Base-by-base conservation (phyloP, 129 eudicot species). In the Helianthus tuberosus region DNA sequence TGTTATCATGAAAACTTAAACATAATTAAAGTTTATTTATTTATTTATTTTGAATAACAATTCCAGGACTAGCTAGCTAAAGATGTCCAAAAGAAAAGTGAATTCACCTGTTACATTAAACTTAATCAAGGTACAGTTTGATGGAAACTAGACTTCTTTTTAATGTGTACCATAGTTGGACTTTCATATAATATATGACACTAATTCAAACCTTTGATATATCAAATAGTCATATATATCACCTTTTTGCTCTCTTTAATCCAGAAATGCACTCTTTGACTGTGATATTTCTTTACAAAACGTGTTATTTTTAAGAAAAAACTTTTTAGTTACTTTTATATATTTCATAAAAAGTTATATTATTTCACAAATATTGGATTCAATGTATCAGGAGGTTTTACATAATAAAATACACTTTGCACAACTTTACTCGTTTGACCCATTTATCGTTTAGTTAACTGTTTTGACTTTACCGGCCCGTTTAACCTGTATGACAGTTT, bases 81-180 rank as follows among this genome's bases (percentile, higher is more conserved):
- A 75, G 82, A 75, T 48, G 78, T 80, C 73, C 65, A 68, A 72
- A 81, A 75, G 13, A 27, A 79, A 78, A 84, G 74, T 85, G 75
- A 66, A 82, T 74, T 85, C 84, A 79, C 79, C 41, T 72, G 74
- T 58, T 61, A 29, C n/a, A 11, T 17, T 63, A 63, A 61, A 27
- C 47, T 74, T 73, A 72, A 27, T 43, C 81, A 49, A 58, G 75
- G 76, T 85, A 51, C 61, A 78, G 69, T 16, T 48, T 65, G 82
- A 43, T 55, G 68, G 68, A 78, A 62, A 69, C 29, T 36, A 74
- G 14, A 20, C 71, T 59, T 52, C 68, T 57, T 60, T 57, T 66
- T 72, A 58, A 46, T 62, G 66, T 75, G 78, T 74, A 71, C 69
- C 71, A 44, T 64, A 72, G 60, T 51, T 58, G 25, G 68, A 47